Conservation (phyloP, 75 land plant species). For the Selaginella tamariscina region DNA sequence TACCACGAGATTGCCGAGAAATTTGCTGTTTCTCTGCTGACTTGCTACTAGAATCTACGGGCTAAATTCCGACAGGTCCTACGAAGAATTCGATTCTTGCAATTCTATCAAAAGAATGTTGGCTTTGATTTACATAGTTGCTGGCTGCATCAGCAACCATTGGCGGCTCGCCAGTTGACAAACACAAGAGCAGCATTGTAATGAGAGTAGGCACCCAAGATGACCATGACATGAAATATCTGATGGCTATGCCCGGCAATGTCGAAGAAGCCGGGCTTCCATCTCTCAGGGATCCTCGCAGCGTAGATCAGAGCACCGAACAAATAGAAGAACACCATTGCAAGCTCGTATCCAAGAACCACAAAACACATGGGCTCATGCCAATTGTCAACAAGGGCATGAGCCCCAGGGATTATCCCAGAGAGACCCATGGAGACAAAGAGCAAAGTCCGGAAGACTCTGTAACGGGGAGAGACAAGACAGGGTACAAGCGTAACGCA, state of each 20-base stretch:
- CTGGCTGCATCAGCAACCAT: background rate
- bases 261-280: slow-evolving; percentile 64
- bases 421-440: slow-evolving; percentile 66
- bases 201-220: slow-evolving; percentile 53
- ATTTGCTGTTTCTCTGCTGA: no score
- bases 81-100: no score
- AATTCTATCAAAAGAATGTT: background rate
- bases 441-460: slow-evolving; percentile 41
- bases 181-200: slow-evolving; percentile 33
- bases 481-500: slow-evolving; percentile 33
- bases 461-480: slow-evolving; percentile 36
- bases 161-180: slow-evolving; percentile 38
- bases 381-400: slow-evolving; percentile 43
- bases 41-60: no score
- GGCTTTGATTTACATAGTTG: background rate
- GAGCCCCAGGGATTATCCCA: slow-evolving; percentile 54
- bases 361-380: slow-evolving; percentile 27
- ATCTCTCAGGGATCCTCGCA: slow-evolving; percentile 55
- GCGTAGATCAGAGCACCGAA: slow-evolving; percentile 49
- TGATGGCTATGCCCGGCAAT: slow-evolving; percentile 78
- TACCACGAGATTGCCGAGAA: no score
- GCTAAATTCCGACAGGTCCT: no score
- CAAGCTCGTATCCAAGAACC: slow-evolving; percentile 39
- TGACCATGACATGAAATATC: slow-evolving; percentile 76
- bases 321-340: slow-evolving; percentile 48